phyloP scores from a whole-genome alignment of 129 eudicot genomes.

The Kitagawia praeruptora region DNA sequence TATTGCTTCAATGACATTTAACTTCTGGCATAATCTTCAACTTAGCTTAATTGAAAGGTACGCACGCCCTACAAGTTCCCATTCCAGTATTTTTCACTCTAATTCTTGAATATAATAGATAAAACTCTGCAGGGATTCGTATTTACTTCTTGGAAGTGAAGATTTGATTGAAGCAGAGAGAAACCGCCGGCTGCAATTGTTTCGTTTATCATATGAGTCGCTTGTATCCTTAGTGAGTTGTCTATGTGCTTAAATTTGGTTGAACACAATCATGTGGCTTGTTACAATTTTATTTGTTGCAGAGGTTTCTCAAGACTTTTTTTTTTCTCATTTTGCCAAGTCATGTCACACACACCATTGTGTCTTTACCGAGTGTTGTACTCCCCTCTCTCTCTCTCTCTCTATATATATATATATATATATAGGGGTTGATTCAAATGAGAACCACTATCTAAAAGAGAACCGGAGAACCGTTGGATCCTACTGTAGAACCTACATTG shows the following conservation, averaged over 20 bases:
- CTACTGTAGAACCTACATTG: too few relatives aligned
- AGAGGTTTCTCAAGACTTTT: neutral
- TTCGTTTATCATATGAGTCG: slow-evolving; percentile 81
- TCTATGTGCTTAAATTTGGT: slow-evolving; percentile 3
- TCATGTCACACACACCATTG: neutral
- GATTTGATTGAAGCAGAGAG: slow-evolving; percentile 75
- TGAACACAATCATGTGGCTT: neutral
- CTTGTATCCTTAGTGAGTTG: slow-evolving; percentile 89
- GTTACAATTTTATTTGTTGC: neutral
- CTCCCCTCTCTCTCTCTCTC: neutral
- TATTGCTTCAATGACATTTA: slow-evolving; percentile 99
- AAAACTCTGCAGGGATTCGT: slow-evolving; percentile 55
- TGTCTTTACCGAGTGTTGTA: neutral
- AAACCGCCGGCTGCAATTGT: slow-evolving; percentile 63
- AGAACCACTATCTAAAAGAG: too few relatives aligned
- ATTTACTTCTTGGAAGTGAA: slow-evolving; percentile 48
- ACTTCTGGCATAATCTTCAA: slow-evolving; percentile 98
- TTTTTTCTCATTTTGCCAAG: neutral
- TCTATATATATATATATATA: too few relatives aligned
- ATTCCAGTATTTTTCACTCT: slow-evolving; percentile 9
- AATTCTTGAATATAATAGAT: slow-evolving; percentile 16
- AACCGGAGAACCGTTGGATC: too few relatives aligned
- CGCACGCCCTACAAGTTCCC: slow-evolving; percentile 11
- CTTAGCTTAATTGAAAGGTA: slow-evolving; percentile 72
- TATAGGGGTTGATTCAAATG: too few relatives aligned